Evolutionary conservation across 306 rosid species (phyloP).

Genomic region (Begonia loranthoides): DNA sequence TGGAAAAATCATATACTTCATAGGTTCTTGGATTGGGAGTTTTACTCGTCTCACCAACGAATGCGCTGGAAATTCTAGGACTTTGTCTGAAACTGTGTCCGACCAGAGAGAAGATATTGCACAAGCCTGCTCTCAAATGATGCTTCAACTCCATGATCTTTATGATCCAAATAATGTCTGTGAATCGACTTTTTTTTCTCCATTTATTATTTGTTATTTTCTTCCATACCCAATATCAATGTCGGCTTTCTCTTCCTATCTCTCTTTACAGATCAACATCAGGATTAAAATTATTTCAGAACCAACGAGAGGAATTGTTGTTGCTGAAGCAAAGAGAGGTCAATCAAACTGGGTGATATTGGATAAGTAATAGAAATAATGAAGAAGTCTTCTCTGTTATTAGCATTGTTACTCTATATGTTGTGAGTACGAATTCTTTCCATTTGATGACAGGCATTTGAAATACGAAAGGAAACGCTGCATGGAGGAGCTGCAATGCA

Average conservation of each 20-base stretch:
- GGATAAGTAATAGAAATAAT: constrained; percentile 56
- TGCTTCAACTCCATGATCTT: constrained; percentile 63
- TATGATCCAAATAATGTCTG: constrained; percentile 79
- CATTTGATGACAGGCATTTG: constrained; percentile 37
- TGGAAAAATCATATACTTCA: constrained; percentile 17
- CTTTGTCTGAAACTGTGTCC: constrained; percentile 36
- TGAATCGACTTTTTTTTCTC: constrained; percentile 6
- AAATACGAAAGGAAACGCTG: constrained; percentile 64
- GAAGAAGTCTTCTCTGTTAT: constrained; percentile 6
- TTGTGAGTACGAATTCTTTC: neutral
- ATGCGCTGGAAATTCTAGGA: constrained; percentile 45
- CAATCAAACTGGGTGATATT: constrained; percentile 89
- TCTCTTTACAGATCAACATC: constrained; percentile 51
- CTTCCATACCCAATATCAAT: constrained; percentile 10
- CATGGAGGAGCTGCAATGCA: constrained; percentile 82
- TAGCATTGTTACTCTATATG: neutral
- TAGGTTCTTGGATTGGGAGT: constrained; percentile 61
- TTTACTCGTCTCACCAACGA: constrained; percentile 58
- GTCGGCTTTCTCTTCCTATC: constrained; percentile 7
- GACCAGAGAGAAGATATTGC: constrained; percentile 69
- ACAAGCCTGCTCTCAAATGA: constrained; percentile 75
- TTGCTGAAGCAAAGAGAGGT: constrained; percentile 75
- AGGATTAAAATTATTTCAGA: constrained; percentile 63
- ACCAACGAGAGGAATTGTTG: constrained; percentile 51
- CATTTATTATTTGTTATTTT: constrained; percentile 4